Base-by-base conservation (phyloP, 805 yeast species). In the Lipomyces oligophaga region DNA sequence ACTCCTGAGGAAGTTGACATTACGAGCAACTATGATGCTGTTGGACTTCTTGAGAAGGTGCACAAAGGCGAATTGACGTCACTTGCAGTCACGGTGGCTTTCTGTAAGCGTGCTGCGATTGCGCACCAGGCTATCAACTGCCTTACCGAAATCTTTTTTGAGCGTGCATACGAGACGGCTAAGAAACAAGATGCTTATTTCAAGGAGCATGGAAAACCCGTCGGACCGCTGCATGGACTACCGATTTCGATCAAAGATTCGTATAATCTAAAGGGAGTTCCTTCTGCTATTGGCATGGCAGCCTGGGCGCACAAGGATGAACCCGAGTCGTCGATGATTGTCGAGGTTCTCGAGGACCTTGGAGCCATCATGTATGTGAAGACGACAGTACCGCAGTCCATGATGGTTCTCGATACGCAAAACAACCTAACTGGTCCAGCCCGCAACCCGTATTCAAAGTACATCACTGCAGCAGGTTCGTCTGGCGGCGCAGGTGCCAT, bases 201-300 rank as follows among this genome's bases (percentile, higher is more conserved):
- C 51, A 63, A 61, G 34, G 57, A 68, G 38, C 64, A 70, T 34
- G 81, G 80, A 13, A 69, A 72, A 49, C 63, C 73, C 1, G 58
- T 77, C 19, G 85, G 85, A 21, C 80, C 83, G 1, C 69, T 81
- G 40, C 84, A 80, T 54, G 86, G 86, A 2, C 65, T 80, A 32
- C 85, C 85, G 18, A 36, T 45, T 15, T 54, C 26, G 57, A 71
- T 33, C 49, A 83, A 10, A 67, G 78, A 73, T 44, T 66, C 71
- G 43, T 62, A 73, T 47, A 67, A 70, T 51, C 49, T 75, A 35
- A 63, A 63, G 39, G 79, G 78, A 2, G 68, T 68, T 24, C 72
- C 72, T 3, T 68, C 80, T 2, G 59, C 76, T 2, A 63, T 75
- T 47, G 80, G 80, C 5, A 69, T 71, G 49, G 72, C 74, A 33